Base-by-base conservation (phyloP, 306 rosid genomes). In the Hippophae gyantsensis region DNA sequence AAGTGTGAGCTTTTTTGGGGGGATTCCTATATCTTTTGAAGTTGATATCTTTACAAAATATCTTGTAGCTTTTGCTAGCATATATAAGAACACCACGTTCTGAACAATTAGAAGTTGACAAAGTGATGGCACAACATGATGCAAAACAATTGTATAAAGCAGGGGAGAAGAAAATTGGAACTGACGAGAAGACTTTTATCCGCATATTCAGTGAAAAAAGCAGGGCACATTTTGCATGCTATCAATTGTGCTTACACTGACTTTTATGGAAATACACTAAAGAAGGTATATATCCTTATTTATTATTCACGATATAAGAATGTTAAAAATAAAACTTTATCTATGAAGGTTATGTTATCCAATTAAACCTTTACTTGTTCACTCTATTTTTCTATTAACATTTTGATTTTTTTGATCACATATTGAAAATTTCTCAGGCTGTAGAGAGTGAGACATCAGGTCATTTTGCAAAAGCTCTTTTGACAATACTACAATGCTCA, bases 401-500 rank as follows among this genome's bases (percentile, higher is more conserved):
- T 14, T 45, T 43, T 7, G 7, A 11, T 44, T 41, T 25, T 6
- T n/a, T 7, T 45, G 58, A 8, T 6, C 13, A 25, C 43, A 25
- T 13, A 25, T 1, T 48, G 45, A 8, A 26, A n/a, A 44, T 46
- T 6, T 49, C 61, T 62, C 79, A 89, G 89, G 89, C 80, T 12
- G 42, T 86, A 9, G 82, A 75, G 76, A 82, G 79, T 0, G 95
- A 89, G 74, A 84, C 95, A 7, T 82, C 89, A 0, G 95, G 95
- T 46, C 26, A 57, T 48, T 86, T 89, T 41, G 82, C 66, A 66
- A 49, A 61, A 43, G 92, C 84, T 48, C 95, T 89, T 60, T 7
- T 74, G 69, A 78, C 89, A 55, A 84, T 89, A 51, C 45, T 84
- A 67, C 80, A 42, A 58, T 81, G 89, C 43, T 72, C 93, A 44